Evolutionary conservation across 495 filamentous ascomycete genomes (phyloP).

Genomic region (Tirmania nivea): DNA sequence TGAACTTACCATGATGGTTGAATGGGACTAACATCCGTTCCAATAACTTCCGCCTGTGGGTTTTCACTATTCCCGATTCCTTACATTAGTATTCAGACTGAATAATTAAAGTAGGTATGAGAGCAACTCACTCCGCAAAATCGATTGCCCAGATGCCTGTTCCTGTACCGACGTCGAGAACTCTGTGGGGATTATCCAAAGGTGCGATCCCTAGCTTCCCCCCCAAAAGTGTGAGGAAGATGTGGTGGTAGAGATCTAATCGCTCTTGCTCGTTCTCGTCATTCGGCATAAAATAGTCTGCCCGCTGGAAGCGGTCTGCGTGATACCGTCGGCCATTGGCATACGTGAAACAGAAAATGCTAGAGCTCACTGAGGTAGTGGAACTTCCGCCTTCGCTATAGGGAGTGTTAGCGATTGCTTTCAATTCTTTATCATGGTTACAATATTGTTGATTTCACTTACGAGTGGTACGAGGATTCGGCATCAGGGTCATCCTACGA

Average conservation of each 20-base stretch:
- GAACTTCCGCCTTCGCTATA: no score
- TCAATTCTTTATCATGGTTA: no score
- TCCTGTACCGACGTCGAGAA: constrained; percentile 22
- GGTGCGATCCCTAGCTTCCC: constrained; percentile 36
- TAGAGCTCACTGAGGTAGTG: background rate
- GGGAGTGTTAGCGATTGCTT: no score
- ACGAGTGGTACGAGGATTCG: no score
- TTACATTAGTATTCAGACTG: constrained; percentile 3
- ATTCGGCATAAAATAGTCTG: constrained; percentile 52
- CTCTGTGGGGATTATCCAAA: constrained; percentile 25
- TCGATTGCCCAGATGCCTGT: constrained; percentile 30
- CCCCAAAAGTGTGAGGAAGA: constrained; percentile 39
- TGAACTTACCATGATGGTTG: constrained; percentile 29
- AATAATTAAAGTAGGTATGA: constrained; percentile 18
- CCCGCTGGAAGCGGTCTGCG: constrained; percentile 29
- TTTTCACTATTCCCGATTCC: background rate
- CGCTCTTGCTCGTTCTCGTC: constrained; percentile 54
- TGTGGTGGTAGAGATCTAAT: constrained; percentile 42
- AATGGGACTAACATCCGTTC: constrained; percentile 34
- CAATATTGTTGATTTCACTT: no score
- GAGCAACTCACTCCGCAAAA: constrained; percentile 36
- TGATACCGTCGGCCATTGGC: constrained; percentile 52
- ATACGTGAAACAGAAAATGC: background rate
- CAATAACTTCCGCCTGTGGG: constrained; percentile 7
- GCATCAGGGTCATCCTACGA: no score